These are phyloP conservation scores for Globisporangium orthogonon DNA, from an alignment of 352 stramenopile species.

Conservation along the genomic window DNA sequence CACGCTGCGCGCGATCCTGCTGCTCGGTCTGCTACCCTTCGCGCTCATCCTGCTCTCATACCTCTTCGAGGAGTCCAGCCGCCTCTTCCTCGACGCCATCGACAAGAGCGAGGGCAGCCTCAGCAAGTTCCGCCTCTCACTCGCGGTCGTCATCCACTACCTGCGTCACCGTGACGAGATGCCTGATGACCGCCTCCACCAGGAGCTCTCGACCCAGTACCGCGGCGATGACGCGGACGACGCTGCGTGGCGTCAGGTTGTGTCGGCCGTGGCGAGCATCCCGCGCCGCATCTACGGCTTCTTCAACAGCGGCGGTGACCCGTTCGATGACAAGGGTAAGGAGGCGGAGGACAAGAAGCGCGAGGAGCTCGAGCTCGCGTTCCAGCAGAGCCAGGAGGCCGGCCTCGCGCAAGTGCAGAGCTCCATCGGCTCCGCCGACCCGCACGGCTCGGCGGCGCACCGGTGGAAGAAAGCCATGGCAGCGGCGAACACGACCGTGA, in stretches of 20 bases:
- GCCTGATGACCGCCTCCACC: slow-evolving; percentile 69
- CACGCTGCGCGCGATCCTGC: slow-evolving; percentile 55
- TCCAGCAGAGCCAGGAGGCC: slow-evolving; percentile 35
- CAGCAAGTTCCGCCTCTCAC: slow-evolving; percentile 77
- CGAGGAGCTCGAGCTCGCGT: slow-evolving; percentile 51
- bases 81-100: slow-evolving; percentile 81
- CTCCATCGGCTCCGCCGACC: background rate
- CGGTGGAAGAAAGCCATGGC: slow-evolving; percentile 73
- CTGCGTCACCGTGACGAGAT: slow-evolving; percentile 73
- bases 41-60: slow-evolving; percentile 83
- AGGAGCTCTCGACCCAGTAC: slow-evolving; percentile 37
- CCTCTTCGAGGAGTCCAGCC: slow-evolving; percentile 79
- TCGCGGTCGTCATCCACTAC: slow-evolving; percentile 84
- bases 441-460: slow-evolving; percentile 20
- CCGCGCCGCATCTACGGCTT: slow-evolving; percentile 31
- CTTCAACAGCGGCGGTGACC: slow-evolving; percentile 43
- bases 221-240: slow-evolving; percentile 50
- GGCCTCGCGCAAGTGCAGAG: slow-evolving; percentile 3
- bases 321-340: slow-evolving; percentile 74
- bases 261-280: slow-evolving; percentile 29
- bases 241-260: slow-evolving; percentile 49
- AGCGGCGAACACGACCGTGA: slow-evolving; percentile 56
- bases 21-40: slow-evolving; percentile 68
- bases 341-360: slow-evolving; percentile 65
- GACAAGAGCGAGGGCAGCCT: slow-evolving; percentile 78